phyloP scores from a whole-genome alignment of 345 rosid species.

The Citrus maxima region DNA sequence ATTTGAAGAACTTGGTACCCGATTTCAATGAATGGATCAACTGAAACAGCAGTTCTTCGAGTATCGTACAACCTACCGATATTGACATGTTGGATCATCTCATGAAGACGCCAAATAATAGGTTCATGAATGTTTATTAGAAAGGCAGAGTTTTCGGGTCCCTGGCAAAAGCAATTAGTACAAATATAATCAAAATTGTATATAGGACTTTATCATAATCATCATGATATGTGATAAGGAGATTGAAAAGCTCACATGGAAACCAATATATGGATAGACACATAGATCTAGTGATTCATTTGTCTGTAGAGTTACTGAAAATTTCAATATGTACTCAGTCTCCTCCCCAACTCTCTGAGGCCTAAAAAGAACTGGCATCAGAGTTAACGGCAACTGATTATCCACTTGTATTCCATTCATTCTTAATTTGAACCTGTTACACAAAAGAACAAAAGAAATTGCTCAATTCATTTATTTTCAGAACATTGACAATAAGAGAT shows the following conservation, averaged over 20 bases:
- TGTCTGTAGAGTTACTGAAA: slow-evolving; percentile 74
- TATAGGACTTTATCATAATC: background rate
- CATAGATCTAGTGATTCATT: slow-evolving; percentile 77
- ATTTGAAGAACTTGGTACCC: slow-evolving; percentile 49
- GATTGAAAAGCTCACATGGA: slow-evolving; percentile 48
- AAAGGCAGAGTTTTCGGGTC: slow-evolving; percentile 80
- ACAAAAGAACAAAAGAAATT: slow-evolving; percentile 3
- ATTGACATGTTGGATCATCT: slow-evolving; percentile 90
- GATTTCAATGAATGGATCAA: slow-evolving; percentile 93
- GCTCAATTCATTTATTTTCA: background rate
- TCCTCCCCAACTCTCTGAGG: slow-evolving; percentile 80
- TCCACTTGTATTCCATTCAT: slow-evolving; percentile 88
- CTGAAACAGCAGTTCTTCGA: slow-evolving; percentile 81
- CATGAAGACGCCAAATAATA: slow-evolving; percentile 97
- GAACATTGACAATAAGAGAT: background rate
- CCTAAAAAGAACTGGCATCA: slow-evolving; percentile 95
- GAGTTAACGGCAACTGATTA: slow-evolving; percentile 92
- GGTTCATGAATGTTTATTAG: slow-evolving; percentile 94
- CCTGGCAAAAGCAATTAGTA: slow-evolving; percentile 41
- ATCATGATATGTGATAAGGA: slow-evolving; percentile 4
- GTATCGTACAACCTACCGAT: slow-evolving; percentile 59
- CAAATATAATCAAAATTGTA: slow-evolving; percentile 9
- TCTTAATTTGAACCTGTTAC: slow-evolving; percentile 74
- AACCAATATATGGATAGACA: slow-evolving; percentile 86
- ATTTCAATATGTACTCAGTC: slow-evolving; percentile 65